Evolutionary conservation across 495 filamentous ascomycete genomes (phyloP).

Genomic region (Symbiotaphrina buchneri): DNA sequence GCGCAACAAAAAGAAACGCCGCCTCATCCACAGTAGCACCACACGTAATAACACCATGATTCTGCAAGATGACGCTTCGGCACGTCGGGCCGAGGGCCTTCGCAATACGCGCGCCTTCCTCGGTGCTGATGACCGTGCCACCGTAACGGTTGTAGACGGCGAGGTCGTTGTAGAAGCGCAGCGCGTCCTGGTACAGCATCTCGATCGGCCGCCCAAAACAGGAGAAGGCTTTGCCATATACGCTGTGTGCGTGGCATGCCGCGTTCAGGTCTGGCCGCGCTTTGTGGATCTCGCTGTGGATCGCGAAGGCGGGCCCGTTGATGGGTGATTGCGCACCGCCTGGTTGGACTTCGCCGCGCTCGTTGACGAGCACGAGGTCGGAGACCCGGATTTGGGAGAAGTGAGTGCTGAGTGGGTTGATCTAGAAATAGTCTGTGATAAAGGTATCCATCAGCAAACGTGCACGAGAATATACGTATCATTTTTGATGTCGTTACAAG

Average conservation of each 20-base stretch:
- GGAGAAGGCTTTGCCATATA: constrained; percentile 49
- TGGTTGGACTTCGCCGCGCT: constrained; percentile 39
- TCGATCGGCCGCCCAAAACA: constrained; percentile 42
- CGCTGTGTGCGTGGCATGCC: constrained; percentile 48
- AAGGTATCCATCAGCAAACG: no score
- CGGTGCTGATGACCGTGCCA: constrained; percentile 38
- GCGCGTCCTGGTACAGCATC: constrained; percentile 49
- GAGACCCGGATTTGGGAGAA: constrained; percentile 47
- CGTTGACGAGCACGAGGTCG: constrained; percentile 49
- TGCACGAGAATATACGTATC: no score
- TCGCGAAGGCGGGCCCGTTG: constrained; percentile 37
- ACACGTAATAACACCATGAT: constrained; percentile 43
- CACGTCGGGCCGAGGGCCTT: constrained; percentile 30
- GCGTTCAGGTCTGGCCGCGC: constrained; percentile 51
- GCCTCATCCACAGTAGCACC: constrained; percentile 42
- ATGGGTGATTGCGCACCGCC: constrained; percentile 37
- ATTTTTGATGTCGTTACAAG: no score
- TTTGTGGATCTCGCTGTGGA: constrained; percentile 41
- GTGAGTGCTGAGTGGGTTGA: constrained; percentile 55
- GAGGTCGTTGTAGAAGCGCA: constrained; percentile 36
- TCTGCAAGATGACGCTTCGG: constrained; percentile 46
- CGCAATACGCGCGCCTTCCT: constrained; percentile 23
- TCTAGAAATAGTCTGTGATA: constrained; percentile 48
- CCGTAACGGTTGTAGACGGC: constrained; percentile 28
- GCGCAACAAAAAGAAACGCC: constrained; percentile 40